phyloP scores from a whole-genome alignment of 106 monocot genomes.

The Narthecium ossifragum region DNA sequence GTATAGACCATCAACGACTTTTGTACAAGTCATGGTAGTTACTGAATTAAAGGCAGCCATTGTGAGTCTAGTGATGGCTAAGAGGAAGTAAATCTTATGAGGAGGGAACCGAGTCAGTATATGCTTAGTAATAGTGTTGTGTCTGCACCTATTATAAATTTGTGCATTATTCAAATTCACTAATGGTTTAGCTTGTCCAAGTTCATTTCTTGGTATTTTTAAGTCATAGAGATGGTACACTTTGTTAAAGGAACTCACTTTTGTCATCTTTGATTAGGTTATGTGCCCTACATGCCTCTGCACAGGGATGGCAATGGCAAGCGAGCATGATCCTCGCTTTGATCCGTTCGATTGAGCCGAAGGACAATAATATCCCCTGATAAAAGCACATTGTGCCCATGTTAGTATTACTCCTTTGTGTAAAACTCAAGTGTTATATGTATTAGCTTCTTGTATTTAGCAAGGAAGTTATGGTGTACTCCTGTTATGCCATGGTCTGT shows the following conservation, averaged over 20 bases:
- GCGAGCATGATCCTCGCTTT: slow-evolving; percentile 86
- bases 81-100: background rate
- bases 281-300: slow-evolving; percentile 98
- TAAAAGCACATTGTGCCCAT: too few species aligned
- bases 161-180: background rate
- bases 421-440: too few species aligned
- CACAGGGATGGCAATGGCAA: slow-evolving; percentile 94
- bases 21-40: background rate
- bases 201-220: background rate
- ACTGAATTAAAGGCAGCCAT: background rate
- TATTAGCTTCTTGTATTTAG: too few species aligned
- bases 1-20: background rate
- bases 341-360: slow-evolving; percentile 22
- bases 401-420: too few species aligned
- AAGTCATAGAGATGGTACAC: too few species aligned
- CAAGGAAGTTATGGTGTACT: too few species aligned
- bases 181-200: background rate
- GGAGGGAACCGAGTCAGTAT: background rate
- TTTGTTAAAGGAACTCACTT: background rate
- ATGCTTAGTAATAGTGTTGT: background rate
- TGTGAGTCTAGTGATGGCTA: too few species aligned
- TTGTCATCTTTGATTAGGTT: too few species aligned
- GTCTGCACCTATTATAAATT: background rate
- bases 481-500: too few species aligned
- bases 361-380: too few species aligned